Evolutionary conservation across 495 filamentous ascomycete species (phyloP).

Genomic region (Cetradonia linearis): DNA sequence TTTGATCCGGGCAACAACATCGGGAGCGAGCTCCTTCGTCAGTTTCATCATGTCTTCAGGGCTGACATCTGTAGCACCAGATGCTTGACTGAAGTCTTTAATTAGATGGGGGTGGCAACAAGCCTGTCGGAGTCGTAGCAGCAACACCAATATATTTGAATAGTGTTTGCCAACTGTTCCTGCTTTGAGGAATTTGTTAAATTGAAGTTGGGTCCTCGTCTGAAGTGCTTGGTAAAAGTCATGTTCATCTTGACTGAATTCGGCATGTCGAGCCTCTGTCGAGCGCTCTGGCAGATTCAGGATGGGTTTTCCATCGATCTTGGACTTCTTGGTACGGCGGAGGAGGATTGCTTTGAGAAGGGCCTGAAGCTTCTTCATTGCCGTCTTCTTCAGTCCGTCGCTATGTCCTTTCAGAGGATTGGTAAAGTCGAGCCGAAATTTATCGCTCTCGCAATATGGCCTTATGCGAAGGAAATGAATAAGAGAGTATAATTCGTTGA

Average conservation of each 20-base stretch:
- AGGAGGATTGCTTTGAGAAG: conserved; percentile 78
- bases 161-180: conserved; percentile 71
- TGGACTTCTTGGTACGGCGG: conserved; percentile 72
- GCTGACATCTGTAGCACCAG: conserved; percentile 37
- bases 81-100: conserved; percentile 53
- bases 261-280: conserved; percentile 52
- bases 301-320: conserved; percentile 79
- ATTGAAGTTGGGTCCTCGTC: conserved; percentile 50
- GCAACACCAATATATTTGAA: conserved; percentile 70
- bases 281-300: conserved; percentile 61
- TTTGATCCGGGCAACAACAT: conserved; percentile 61
- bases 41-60: conserved; percentile 52
- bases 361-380: conserved; percentile 65
- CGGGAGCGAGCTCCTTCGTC: conserved; percentile 49
- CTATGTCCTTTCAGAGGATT: conserved; percentile 41
- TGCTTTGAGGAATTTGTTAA: conserved; percentile 67
- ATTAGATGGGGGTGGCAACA: conserved; percentile 93
- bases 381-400: conserved; percentile 31
- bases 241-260: conserved; percentile 65
- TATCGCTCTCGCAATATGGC: conserved; percentile 60
- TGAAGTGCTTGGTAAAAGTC: conserved; percentile 67
- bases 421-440: conserved; percentile 49
- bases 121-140: conserved; percentile 83
- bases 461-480: conserved; percentile 65
- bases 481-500: conserved; percentile 73